Evolutionary conservation across 495 filamentous ascomycete genomes (phyloP).

Genomic region (Xylaria scruposa): DNA sequence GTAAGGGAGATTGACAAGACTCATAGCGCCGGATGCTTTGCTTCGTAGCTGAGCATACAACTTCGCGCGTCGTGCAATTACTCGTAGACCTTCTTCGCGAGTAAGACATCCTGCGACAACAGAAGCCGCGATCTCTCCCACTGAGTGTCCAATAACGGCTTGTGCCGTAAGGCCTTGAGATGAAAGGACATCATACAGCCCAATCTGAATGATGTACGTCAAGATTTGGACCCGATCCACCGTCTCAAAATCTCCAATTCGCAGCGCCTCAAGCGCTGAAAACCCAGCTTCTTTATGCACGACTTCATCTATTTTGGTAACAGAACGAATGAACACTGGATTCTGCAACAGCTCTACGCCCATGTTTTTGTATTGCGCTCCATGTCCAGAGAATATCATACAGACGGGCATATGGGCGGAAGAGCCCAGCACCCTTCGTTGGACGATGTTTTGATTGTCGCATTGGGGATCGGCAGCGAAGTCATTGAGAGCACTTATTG

Average conservation of each 20-base stretch:
- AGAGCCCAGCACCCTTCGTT: slow-evolving; percentile 4
- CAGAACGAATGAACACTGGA: slow-evolving; percentile 35
- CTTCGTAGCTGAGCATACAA: slow-evolving; percentile 39
- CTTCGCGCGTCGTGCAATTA: neutral
- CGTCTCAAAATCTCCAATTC: slow-evolving; percentile 30
- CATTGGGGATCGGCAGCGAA: neutral
- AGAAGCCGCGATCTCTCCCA: slow-evolving; percentile 57
- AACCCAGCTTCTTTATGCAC: neutral
- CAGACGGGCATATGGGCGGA: slow-evolving; percentile 16
- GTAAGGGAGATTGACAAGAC: slow-evolving; percentile 42
- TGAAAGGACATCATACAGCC: slow-evolving; percentile 39
- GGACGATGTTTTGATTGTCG: neutral
- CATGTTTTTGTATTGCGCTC: slow-evolving; percentile 32
- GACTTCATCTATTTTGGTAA: slow-evolving; percentile 21
- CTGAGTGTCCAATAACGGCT: slow-evolving; percentile 52
- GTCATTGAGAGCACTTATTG: slow-evolving; percentile 14
- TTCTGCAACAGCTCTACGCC: slow-evolving; percentile 16
- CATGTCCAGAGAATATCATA: slow-evolving; percentile 21
- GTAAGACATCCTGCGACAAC: slow-evolving; percentile 52
- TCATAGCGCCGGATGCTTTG: slow-evolving; percentile 47
- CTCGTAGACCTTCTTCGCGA: slow-evolving; percentile 31
- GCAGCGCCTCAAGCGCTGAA: neutral
- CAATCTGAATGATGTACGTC: slow-evolving; percentile 52
- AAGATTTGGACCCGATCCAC: slow-evolving; percentile 46
- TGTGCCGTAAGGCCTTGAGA: slow-evolving; percentile 36